Base-by-base conservation (phyloP, 1,284 basidiomycete genomes). In the Cryptococcus sp. region DNA sequence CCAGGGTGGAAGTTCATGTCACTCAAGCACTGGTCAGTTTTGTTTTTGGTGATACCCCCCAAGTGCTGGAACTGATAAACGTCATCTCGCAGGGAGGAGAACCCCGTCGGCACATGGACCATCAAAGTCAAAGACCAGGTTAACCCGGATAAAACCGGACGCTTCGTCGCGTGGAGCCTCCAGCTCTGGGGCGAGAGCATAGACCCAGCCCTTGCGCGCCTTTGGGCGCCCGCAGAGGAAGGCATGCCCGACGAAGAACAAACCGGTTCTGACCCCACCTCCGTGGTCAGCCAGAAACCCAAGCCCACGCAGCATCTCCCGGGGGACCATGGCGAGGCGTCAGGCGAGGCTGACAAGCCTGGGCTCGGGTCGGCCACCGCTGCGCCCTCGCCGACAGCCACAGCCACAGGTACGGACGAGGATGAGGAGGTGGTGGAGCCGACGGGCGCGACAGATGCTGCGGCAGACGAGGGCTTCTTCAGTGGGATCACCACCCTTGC, bases 1-100 rank as follows among this genome's bases (percentile, higher is more conserved):
- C 85, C 85, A 24, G 94, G 92, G 0, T 99, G 96, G 96, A 88
- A 85, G 20, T 99, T 99, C 74, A 98, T 98, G 94, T 85, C 87
- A 23, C 85, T 98, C 55, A 98, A 98, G 78, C 96, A 99, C 75
- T 99, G 96, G 96, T 92, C 58, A 70, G 85, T 77, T 12, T 35
- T 18, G 6, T 13, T 2, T 45, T n/a, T 13, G n/a, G 9, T 13
- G 24, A 55, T 35, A 43, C 15, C 51, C 6, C n/a, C 2, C n/a
- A 35, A 6, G 18, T n/a, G 18, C 20, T 28, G 7, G 1, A 2
- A 50, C 62, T 67, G 60, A 64, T 46, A 5, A 20, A 8, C 42
- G 24, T 24, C 12, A 3, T 42, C 21, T 59, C 52, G 44, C 64
- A 95, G 91, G 92, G 93, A 88, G 48, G 96, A 99, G 78, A 82